Base-by-base conservation (phyloP, 768 basidiomycete genomes). In the Kwoniella mangroviensis region DNA sequence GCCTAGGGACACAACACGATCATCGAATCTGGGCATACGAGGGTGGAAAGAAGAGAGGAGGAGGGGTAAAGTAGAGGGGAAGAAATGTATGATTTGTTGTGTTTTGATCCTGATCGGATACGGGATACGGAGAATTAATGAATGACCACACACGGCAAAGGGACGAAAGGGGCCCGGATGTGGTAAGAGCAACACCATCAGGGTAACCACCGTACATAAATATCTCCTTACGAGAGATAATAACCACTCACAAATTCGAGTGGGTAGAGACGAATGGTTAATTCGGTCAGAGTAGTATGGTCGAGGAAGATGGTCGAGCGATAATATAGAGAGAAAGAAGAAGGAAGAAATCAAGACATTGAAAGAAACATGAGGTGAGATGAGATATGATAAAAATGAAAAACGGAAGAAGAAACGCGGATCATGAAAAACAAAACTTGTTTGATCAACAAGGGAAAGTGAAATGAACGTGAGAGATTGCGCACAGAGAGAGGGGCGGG, bases 111-210 rank as follows among this genome's bases (percentile, higher is more conserved):
- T 28, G 67, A 55, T 68, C 67, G 67, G 67, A 68, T 41, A 53
- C 67, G 67, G 67, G 67, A 68, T 24, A 53, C 67, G 67, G 67
- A 63, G 67, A 68, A 68, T 68, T 68, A 54, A 60, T 10, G 34
- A 34, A 34, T 34, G 9, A 34, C 34, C 34, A 34, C 34, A 61
- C 17, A 57, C 59, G 65, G 65, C 65, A 66, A 66, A 66, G 57
- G 64, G 64, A 57, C 54, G 41, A 65, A 60, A 67, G 66, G 67
- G 67, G 63, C 67, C 67, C 67, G 67, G 67, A 68, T 68, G 67
- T 68, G 40, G 67, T 62, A 68, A 68, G 24, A 53, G 42, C 43
- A 62, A 4, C 21, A 51, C 15, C 12, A n/a, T 41, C 58, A 42
- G 58, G 41, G 58, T 34, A 7, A 34, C 34, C 34, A 34, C 34